Evolutionary conservation across 805 yeast genomes (phyloP), one percentile per base, ranked within the genome.

Genomic region (Wickerhamomyces rabaulensis): DNA sequence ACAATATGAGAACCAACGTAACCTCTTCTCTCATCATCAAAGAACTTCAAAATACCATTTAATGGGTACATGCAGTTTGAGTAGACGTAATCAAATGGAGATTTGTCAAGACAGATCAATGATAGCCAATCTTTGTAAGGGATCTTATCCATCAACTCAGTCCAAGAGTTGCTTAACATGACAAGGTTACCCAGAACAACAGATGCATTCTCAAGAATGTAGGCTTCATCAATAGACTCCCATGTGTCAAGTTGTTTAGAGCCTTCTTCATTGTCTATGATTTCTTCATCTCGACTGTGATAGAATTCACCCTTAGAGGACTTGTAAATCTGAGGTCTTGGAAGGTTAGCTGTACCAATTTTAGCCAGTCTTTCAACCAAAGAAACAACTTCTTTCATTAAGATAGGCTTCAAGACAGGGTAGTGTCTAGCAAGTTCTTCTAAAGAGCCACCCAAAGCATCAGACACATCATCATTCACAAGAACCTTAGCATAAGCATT

Each of bases 381-480:
- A 0, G 57, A 53, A 2, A 70, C 65, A 41, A 82, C 66, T 43
- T 79, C 78, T 3, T 69, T 64, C 43, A 78, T 63, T 20, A 90
- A 79, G 0, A 65, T 57, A 0, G 85, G 82, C 42, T 85, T 80
- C 49, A 89, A 69, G 2, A 75, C 79, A 1, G 95, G 87, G 57
- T 87, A 88, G 59, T 91, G 97, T 57, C 96, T 76, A 2, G 87
- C 81, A 41, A 90, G 65, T 54, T 87, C 95, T 59, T 90, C 96
- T 55, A 90, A 73, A 0, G 84, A 73, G 23, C 76, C 69, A 2
- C 95, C 96, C 16, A 87, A 60, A 26, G 73, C 71, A 13, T 75
- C 69, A 2, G 80, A 71, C 55, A 72, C 71, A 43, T 80, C 87
- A 29, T 75, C 72, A 45, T 67, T 66, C 3, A 79, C 71, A 45